phyloP scores from a whole-genome alignment of 2,329 filamentous ascomycete species.

The Westerdykella ornata region DNA sequence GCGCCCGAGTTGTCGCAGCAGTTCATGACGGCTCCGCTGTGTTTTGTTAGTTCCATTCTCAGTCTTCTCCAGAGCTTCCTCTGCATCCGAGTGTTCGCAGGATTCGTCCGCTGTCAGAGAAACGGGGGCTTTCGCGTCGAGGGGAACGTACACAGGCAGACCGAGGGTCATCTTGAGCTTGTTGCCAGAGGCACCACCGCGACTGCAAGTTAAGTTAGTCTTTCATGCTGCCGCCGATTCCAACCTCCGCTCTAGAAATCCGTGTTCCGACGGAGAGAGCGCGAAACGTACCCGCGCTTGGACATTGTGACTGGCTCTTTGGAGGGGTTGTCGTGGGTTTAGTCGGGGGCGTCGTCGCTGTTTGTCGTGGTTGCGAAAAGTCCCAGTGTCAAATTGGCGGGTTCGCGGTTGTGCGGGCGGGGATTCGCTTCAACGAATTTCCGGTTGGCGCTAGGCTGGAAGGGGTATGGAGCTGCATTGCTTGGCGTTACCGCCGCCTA shows the following conservation, averaged over 20 bases:
- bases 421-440: slow-evolving; percentile 14
- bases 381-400: slow-evolving; percentile 4
- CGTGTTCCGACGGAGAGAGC: not conserved
- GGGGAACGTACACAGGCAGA: slow-evolving; percentile 89
- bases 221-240: slow-evolving; percentile 1
- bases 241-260: not conserved
- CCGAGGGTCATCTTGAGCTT: slow-evolving; percentile 99
- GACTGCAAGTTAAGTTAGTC: slow-evolving; percentile 41
- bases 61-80: slow-evolving; percentile 6
- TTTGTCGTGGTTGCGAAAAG: slow-evolving; percentile 10
- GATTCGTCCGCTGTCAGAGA: slow-evolving; percentile 1
- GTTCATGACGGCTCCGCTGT: slow-evolving; percentile 98
- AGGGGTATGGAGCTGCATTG: too few relatives aligned
- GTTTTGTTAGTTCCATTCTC: slow-evolving; percentile 22
- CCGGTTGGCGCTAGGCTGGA: slow-evolving; percentile 5
- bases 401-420: slow-evolving; percentile 9
- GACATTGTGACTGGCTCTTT: slow-evolving; percentile 36
- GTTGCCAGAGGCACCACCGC: slow-evolving; percentile 92
- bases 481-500: too few relatives aligned
- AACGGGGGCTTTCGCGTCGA: not conserved
- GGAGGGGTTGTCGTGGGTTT: slow-evolving; percentile 12
- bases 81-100: slow-evolving; percentile 11
- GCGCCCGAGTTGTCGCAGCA: slow-evolving; percentile 99
- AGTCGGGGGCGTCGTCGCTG: slow-evolving; percentile 27
- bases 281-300: slow-evolving; percentile 35